Evolutionary conservation across 2,329 filamentous ascomycete genomes (phyloP).

Genomic region (Colletotrichum higginsianum): DNA sequence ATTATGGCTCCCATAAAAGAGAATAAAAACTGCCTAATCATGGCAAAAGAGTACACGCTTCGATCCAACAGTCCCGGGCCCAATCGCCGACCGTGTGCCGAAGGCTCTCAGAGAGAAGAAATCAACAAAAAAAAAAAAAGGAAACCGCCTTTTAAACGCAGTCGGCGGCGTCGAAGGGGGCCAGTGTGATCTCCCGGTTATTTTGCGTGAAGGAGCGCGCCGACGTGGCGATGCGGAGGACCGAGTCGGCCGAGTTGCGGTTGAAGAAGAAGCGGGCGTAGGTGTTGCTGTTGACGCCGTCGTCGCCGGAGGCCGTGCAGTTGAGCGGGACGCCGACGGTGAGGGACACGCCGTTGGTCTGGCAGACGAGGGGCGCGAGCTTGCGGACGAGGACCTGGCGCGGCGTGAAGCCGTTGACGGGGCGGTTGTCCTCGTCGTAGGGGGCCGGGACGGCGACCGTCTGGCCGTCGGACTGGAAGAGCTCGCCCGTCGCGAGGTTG

Average conservation of each 20-base stretch:
- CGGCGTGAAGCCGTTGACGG: slow-evolving; percentile 27
- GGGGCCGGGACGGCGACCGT: slow-evolving; percentile 26
- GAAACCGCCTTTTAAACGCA: slow-evolving; percentile 1
- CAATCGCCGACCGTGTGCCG: background rate
- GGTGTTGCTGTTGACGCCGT: slow-evolving; percentile 21
- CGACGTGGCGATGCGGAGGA: slow-evolving; percentile 29
- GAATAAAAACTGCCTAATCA: slow-evolving; percentile 4
- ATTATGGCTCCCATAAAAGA: background rate
- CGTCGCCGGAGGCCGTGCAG: slow-evolving; percentile 33
- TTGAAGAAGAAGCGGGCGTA: slow-evolving; percentile 32
- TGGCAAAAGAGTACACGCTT: background rate
- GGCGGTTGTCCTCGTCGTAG: slow-evolving; percentile 22
- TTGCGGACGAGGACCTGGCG: slow-evolving; percentile 30
- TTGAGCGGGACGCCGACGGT: slow-evolving; percentile 27
- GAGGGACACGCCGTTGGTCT: background rate
- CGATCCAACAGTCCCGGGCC: background rate
- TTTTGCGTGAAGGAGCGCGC: background rate
- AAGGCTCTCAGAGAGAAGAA: background rate
- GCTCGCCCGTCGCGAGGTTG: slow-evolving; percentile 31
- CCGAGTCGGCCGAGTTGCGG: slow-evolving; percentile 17
- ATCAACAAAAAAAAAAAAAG: background rate
- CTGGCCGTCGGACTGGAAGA: slow-evolving; percentile 26
- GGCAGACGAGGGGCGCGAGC: slow-evolving; percentile 33
- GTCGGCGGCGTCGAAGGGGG: slow-evolving; percentile 4
- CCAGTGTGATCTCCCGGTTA: slow-evolving; percentile 22